Percentiles rank a stretch among this genome's conserved stretches.
phyloP scores from a whole-genome alignment of 2,329 filamentous ascomycete species.

The Colletotrichum sp. region DNA sequence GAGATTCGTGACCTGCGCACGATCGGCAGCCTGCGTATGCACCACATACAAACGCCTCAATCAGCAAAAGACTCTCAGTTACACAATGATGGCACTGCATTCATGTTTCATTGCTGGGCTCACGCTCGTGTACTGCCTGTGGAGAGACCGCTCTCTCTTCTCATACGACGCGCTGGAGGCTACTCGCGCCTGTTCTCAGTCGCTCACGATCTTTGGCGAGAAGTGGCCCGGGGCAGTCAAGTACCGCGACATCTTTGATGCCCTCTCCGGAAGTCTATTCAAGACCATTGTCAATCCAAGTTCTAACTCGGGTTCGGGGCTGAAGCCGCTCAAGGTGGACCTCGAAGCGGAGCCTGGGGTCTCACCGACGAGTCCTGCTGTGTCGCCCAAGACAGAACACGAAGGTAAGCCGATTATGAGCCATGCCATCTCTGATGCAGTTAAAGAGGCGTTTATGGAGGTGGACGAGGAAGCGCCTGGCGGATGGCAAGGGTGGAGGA shows the following conservation, averaged over 20 bases:
- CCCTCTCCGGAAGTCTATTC: constrained; percentile 26
- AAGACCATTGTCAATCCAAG: constrained; percentile 24
- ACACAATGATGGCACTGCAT: constrained; percentile 33
- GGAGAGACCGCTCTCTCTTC: constrained; percentile 26
- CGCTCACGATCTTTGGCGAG: constrained; percentile 33
- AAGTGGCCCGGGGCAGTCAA: constrained; percentile 31
- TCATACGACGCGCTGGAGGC: constrained; percentile 29
- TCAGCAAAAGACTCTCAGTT: constrained; percentile 31
- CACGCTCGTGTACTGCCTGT: constrained; percentile 32
- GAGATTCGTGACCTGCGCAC: constrained; percentile 24
- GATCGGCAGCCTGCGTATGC: constrained; percentile 28
- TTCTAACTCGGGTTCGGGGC: not conserved
- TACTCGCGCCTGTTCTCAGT: constrained; percentile 29
- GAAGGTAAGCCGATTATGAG: not conserved
- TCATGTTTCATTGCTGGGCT: constrained; percentile 33
- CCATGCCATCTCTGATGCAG: constrained; percentile 24
- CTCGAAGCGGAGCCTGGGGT: not conserved
- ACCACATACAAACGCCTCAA: constrained; percentile 33
- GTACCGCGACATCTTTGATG: constrained; percentile 33
- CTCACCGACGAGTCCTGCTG: not conserved
- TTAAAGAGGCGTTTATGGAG: constrained; percentile 32
- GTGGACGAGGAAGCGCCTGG: constrained; percentile 31
- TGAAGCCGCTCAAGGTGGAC: not conserved
- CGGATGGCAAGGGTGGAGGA: constrained; percentile 30
- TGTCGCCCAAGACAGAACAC: not conserved